A percentile compares a stretch with the other conserved stretches of the same genome.
phyloP scores from a whole-genome alignment of 148 eudicot genomes.

The Bassia scoparia region DNA sequence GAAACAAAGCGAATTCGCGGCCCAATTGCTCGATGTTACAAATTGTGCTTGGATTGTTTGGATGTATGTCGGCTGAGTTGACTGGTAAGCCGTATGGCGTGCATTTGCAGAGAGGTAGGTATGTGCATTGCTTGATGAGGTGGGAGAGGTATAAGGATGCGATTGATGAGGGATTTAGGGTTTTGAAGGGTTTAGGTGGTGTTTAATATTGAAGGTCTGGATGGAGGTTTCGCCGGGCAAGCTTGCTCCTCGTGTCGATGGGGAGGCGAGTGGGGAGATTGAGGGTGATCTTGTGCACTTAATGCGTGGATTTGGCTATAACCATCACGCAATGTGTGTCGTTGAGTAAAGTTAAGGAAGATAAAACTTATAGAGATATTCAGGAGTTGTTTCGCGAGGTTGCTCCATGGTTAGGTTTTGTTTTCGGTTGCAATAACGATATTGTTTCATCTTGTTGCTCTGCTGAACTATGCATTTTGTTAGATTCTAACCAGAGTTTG shows the following conservation, averaged over 20 bases:
- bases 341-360: constrained; percentile 43
- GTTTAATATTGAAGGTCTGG: constrained; percentile 22
- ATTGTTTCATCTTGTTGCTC: not conserved
- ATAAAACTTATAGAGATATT: constrained; percentile 37
- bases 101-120: constrained; percentile 49
- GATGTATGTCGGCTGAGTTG: constrained; percentile 43
- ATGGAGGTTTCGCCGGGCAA: constrained; percentile 16
- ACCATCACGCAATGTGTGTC: constrained; percentile 48
- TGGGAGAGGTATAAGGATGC: constrained; percentile 62
- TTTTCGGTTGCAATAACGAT: not conserved
- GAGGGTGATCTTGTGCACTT: constrained; percentile 48
- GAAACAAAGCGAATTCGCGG: constrained; percentile 6
- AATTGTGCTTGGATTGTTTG: constrained; percentile 52
- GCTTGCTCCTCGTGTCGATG: constrained; percentile 35
- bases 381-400: constrained; percentile 48
- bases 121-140: constrained; percentile 46
- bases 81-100: constrained; percentile 49
- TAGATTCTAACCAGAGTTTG: not conserved
- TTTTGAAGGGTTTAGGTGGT: constrained; percentile 42
- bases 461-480: not conserved
- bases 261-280: not conserved
- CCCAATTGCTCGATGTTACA: constrained; percentile 43
- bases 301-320: constrained; percentile 55
- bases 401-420: constrained; percentile 69
- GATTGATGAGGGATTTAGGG: constrained; percentile 43